Percentiles rank a stretch among this genome's conserved stretches.
Conservation (phyloP, 2,329 filamentous ascomycete genomes). For the Claviceps citrina region DNA sequence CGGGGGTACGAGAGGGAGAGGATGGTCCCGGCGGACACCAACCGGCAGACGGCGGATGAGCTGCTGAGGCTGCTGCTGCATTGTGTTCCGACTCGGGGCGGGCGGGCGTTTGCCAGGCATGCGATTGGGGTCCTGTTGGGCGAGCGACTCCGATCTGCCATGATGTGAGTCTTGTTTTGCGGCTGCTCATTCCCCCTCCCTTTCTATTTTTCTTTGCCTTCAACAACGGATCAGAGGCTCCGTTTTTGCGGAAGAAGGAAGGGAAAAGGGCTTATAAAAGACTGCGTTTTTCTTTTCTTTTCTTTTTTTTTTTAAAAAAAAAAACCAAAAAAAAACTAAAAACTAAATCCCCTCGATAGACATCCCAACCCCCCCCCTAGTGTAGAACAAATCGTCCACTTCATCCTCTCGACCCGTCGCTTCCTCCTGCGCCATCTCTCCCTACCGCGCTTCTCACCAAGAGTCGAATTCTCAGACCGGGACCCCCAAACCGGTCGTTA, state of each 20-base stretch:
- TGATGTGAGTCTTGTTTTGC: slow-evolving; percentile 2
- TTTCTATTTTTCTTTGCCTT: too few relatives aligned
- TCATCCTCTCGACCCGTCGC: not conserved
- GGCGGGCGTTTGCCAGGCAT: not conserved
- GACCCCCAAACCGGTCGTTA: slow-evolving; percentile 3
- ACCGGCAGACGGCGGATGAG: slow-evolving; percentile 1
- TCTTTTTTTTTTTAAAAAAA: too few relatives aligned
- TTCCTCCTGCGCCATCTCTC: slow-evolving; percentile 1
- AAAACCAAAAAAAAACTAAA: not conserved
- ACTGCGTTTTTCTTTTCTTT: too few relatives aligned
- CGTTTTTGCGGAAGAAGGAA: too few relatives aligned
- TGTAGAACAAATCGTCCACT: not conserved
- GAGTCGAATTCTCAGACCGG: not conserved
- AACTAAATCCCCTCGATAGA: too few relatives aligned
- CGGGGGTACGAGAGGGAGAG: not conserved
- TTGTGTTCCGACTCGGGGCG: not conserved
- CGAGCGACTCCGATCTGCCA: slow-evolving; percentile 1
- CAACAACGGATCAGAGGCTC: too few relatives aligned
- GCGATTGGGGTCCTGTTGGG: slow-evolving; percentile 1
- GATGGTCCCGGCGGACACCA: slow-evolving; percentile 1
- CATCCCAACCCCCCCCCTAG: not conserved
- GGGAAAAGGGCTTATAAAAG: too few relatives aligned
- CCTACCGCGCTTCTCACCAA: not conserved
- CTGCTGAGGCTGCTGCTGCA: not conserved
- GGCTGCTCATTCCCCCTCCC: too few relatives aligned